phyloP scores from a whole-genome alignment of 2,329 filamentous ascomycete genomes.

The Aspergillus fumigatus region DNA sequence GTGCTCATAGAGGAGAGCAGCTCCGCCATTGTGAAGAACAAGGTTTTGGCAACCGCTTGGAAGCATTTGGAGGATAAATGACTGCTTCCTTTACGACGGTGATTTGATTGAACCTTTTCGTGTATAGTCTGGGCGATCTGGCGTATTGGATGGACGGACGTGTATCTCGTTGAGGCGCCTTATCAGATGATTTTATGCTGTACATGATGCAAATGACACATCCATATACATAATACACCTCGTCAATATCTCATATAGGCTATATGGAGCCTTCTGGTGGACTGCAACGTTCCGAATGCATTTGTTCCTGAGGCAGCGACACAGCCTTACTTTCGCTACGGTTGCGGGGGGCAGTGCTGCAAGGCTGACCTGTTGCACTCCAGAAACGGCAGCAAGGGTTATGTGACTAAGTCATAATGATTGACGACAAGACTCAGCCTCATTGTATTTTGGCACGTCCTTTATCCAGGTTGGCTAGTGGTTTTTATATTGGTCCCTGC shows the following conservation, averaged over 20 bases:
- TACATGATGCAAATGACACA: not conserved
- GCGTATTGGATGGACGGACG: not conserved
- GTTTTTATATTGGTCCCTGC: not conserved
- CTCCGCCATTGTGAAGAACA: slow-evolving; percentile 7
- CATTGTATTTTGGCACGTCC: not conserved
- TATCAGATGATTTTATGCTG: not conserved
- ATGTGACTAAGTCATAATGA: not conserved
- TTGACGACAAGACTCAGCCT: not conserved
- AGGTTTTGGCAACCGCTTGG: slow-evolving; percentile 14
- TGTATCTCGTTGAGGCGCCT: not conserved
- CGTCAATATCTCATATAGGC: not conserved
- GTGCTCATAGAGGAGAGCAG: slow-evolving; percentile 10
- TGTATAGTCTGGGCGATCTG: not conserved
- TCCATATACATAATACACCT: not conserved
- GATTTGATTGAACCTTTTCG: not conserved
- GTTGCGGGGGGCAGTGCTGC: not conserved
- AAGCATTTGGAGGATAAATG: not conserved
- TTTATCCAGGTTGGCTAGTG: not conserved
- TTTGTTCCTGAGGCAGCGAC: not conserved
- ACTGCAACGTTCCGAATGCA: not conserved
- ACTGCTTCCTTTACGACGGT: not conserved
- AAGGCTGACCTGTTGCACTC: not conserved
- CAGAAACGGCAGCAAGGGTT: not conserved
- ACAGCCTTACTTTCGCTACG: not conserved
- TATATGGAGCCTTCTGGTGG: not conserved